phyloP scores from a whole-genome alignment of 805 yeast genomes.

The Candida maesae region DNA sequence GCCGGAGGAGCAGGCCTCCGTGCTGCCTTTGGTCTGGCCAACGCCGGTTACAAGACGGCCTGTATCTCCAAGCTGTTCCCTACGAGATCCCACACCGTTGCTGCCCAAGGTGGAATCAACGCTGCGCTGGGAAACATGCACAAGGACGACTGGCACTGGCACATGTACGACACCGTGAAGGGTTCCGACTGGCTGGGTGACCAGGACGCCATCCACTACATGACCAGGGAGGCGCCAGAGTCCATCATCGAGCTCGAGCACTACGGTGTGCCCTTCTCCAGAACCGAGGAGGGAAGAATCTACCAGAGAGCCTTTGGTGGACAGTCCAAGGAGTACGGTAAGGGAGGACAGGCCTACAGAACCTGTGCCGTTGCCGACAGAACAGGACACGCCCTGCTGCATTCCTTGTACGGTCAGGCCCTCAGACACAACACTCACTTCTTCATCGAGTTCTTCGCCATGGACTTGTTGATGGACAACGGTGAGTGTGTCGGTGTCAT shows the following conservation, averaged over 20 bases:
- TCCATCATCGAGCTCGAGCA: slow-evolving; percentile 96
- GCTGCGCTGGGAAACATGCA: slow-evolving; percentile 99
- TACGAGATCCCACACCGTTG: slow-evolving; percentile 97
- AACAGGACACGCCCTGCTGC: slow-evolving; percentile 96
- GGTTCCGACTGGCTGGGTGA: slow-evolving; percentile 99
- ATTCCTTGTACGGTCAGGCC: slow-evolving; percentile 94
- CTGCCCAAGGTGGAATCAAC: slow-evolving; percentile 99
- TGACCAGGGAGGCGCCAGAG: slow-evolving; percentile 97
- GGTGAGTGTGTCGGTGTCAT: slow-evolving; percentile 96
- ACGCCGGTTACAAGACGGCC: slow-evolving; percentile 96
- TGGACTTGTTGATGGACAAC: slow-evolving; percentile 90
- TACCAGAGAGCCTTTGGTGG: slow-evolving; percentile 99
- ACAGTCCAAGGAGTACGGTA: slow-evolving; percentile 91
- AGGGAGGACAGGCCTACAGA: slow-evolving; percentile 99
- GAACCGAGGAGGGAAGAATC: slow-evolving; percentile 94
- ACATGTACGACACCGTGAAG: slow-evolving; percentile 98
- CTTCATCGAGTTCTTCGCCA: slow-evolving; percentile 95
- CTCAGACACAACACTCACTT: slow-evolving; percentile 95
- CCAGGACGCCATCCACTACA: slow-evolving; percentile 98
- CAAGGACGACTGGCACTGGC: slow-evolving; percentile 99
- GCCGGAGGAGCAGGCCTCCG: slow-evolving; percentile 99
- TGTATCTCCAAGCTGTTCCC: slow-evolving; percentile 97
- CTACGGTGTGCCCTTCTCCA: slow-evolving; percentile 96
- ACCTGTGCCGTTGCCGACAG: slow-evolving; percentile 99
- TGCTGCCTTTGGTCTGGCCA: slow-evolving; percentile 97